Evolutionary conservation across 2,329 filamentous ascomycete genomes (phyloP), one percentile per base, ranked within the genome.

Genomic region (Neofusicoccum sp.): DNA sequence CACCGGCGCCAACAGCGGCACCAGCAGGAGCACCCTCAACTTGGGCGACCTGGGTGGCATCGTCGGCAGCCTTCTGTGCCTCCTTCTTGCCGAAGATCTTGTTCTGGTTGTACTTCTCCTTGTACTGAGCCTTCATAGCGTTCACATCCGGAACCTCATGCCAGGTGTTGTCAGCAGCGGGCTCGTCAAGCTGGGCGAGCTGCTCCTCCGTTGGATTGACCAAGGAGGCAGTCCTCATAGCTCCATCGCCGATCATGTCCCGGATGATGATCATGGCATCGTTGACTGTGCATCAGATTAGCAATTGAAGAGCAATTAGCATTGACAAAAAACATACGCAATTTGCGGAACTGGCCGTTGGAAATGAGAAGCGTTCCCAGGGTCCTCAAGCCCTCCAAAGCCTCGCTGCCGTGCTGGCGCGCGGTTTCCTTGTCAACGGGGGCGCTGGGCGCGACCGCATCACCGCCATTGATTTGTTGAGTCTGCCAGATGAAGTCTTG

Each of bases 401-500:
- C 91, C 73, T 93, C 84, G 65, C 95, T 86, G 41, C 89, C 91
- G 73, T 99, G 91, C 71, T 93, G 88, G 77, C 89, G 86, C 28
- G 90, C 90, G 1, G 84, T 83, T 0, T 90, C 87, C 79, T 91
- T 96, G 71, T 86, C 84, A 49, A 96, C 68, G 0, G 91, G 89
- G 1, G 85, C 83, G 60, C 82, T 80, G 3, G 91, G 90, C 1
- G 81, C 76, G 61, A 78, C 74, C 28, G 90, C 82, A 56, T 83
- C 80, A 68, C 82, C 87, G 61, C 84, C 78, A 58, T 86, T 85
- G 64, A 95, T 87, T 48, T 89, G 84, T 71, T 91, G 86, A 0
- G 92, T 93, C 73, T 96, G 90, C 89, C 90, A 99, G 76, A 98
- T 91, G 76, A 99, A 98, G 70, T 99, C 93, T 73, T 99, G 95